Base-by-base conservation (phyloP, 2,329 filamentous ascomycete genomes). In the Tolypocladium album region DNA sequence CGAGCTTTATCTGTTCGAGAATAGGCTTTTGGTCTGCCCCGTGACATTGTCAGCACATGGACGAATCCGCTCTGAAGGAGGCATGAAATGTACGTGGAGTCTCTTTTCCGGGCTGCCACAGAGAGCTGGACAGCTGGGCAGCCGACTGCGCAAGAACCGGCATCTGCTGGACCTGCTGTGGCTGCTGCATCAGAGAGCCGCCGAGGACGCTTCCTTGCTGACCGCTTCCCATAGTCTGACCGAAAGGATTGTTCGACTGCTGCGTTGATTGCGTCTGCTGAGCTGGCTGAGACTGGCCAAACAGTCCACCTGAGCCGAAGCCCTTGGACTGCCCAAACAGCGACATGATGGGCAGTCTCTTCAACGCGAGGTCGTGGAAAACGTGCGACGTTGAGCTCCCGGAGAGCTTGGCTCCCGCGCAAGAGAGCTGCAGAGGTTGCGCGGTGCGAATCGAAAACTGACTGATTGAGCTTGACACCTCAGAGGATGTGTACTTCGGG, bases 1-100 rank as follows among this genome's bases (percentile, higher is more conserved):
- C 80, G 34, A 85, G 78, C 62, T 81, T 78, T 71, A 92, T 89
- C 71, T 93, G 89, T 60, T 92, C 87, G 24, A 85, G 80, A 53
- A 92, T 82, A 56, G 86, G 84, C 71, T 91, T 91, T 70, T 92
- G 87, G 66, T 77, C 75, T 77, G 57, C 6, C 8, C 20, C 5
- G 15, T 8, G 12, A 20, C 12, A 27, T 66, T 50, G 64, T 60
- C 47, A 42, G 34, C 47, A 39, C 24, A 40, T 40, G 39, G 40
- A 15, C 34, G 36, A 17, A 53, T 62, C 61, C 9, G 13, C 12
- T 7, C 11, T 3, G 12, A 40, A 42, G 17, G 45, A 45, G 4
- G 36, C 59, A 24, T 43, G 47, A 6, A 24, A 68, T 76, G 59
- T 76, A 82, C 80, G 77, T 58, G 76, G 78, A 27, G 77, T 76